phyloP scores from a whole-genome alignment of 129 eudicot genomes.

The Glebionis coronaria region DNA sequence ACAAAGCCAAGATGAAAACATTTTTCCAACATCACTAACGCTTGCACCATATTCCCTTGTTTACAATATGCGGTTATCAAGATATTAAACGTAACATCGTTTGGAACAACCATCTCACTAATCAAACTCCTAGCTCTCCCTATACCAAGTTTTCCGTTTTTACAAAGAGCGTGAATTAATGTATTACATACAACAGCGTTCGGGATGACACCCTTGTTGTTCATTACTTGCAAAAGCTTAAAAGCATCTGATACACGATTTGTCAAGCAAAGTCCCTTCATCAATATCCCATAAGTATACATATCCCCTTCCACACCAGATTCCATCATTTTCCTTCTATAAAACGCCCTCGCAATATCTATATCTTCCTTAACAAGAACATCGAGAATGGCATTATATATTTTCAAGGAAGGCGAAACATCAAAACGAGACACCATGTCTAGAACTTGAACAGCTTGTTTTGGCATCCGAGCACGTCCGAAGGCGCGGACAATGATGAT shows the following conservation, averaged over 20 bases:
- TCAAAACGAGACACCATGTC: constrained; percentile 43
- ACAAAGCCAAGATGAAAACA: constrained; percentile 60
- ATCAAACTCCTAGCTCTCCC: constrained; percentile 91
- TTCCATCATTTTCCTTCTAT: constrained; percentile 77
- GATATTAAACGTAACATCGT: constrained; percentile 62
- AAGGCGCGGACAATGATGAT: constrained; percentile 73
- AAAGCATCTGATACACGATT: constrained; percentile 86
- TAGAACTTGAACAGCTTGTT: constrained; percentile 51
- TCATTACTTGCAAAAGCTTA: constrained; percentile 73
- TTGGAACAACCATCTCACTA: constrained; percentile 60
- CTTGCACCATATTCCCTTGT: constrained; percentile 63
- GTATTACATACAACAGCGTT: constrained; percentile 71
- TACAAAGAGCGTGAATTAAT: constrained; percentile 77
- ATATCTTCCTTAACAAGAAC: constrained; percentile 86
- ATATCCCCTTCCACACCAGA: constrained; percentile 71
- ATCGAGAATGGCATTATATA: constrained; percentile 70
- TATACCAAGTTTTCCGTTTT: constrained; percentile 75
- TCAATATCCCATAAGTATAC: constrained; percentile 79
- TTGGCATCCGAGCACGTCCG: constrained; percentile 57
- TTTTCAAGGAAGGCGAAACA: constrained; percentile 54
- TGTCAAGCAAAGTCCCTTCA: constrained; percentile 92
- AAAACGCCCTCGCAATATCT: constrained; percentile 81
- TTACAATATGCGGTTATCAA: constrained; percentile 77
- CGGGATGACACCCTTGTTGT: constrained; percentile 48
- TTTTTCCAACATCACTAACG: constrained; percentile 83